Percentiles rank a stretch among this genome's conserved stretches.
phyloP scores from a whole-genome alignment of 208 protist genomes.

The Spongospora subterranea region DNA sequence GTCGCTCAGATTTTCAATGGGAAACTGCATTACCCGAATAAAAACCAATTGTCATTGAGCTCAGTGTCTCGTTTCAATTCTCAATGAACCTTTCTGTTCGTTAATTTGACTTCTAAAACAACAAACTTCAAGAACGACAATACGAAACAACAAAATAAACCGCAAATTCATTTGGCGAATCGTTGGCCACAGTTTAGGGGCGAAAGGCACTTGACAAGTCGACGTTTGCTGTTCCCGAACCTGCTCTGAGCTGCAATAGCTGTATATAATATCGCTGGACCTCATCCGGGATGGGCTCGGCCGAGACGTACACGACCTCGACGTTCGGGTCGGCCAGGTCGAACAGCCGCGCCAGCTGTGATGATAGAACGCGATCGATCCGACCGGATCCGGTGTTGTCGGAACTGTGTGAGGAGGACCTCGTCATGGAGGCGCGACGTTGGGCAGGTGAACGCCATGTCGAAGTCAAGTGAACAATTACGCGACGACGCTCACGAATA shows the following conservation, averaged over 20 bases:
- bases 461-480: constrained; percentile 65
- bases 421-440: neutral
- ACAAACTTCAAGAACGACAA: no score
- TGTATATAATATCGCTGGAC: constrained; percentile 57
- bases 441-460: constrained; percentile 7
- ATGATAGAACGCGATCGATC: constrained; percentile 26
- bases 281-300: constrained; percentile 61
- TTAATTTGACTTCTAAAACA: no score
- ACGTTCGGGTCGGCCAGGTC: constrained; percentile 60
- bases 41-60: no score
- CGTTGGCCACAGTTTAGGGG: no score
- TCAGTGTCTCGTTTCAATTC: no score
- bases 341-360: constrained; percentile 60
- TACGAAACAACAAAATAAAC: no score
- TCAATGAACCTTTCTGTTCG: no score
- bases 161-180: no score
- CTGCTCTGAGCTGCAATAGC: constrained; percentile 40
- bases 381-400: no score
- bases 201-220: no score
- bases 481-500: constrained; percentile 35
- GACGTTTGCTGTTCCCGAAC: neutral
- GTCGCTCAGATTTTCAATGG: no score
- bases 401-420: neutral
- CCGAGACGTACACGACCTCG: constrained; percentile 62
- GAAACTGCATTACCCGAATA: no score